Percentiles rank a stretch among this genome's conserved stretches.
phyloP scores from a whole-genome alignment of 2,329 filamentous ascomycete genomes.

The Phaeosphaeriaceae sp. region DNA sequence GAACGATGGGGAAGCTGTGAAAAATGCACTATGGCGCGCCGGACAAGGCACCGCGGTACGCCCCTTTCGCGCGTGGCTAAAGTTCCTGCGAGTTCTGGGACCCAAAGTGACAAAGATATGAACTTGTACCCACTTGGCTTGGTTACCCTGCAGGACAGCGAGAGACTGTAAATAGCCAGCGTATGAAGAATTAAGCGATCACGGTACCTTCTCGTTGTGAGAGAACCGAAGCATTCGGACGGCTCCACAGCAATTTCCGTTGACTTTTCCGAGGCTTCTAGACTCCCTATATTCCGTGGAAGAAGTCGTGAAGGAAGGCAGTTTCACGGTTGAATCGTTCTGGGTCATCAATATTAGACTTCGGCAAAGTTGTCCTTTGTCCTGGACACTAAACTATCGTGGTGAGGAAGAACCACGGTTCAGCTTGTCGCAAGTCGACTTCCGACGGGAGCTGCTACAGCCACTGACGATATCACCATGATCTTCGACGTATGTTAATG shows the following conservation, averaged over 20 bases:
- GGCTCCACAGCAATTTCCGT: not conserved
- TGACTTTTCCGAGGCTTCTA: not conserved
- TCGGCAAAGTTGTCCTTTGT: not conserved
- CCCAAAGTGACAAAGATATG: not conserved
- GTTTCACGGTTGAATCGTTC: not conserved
- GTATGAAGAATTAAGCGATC: too few species aligned
- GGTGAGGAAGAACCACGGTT: not conserved
- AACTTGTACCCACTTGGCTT: conserved; percentile 4
- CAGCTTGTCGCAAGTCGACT: not conserved
- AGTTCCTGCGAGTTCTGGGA: conserved; percentile 3
- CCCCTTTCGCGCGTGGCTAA: not conserved
- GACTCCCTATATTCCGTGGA: not conserved
- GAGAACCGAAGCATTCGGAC: too few species aligned
- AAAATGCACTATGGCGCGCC: not conserved
- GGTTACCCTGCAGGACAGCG: not conserved
- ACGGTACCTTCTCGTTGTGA: too few species aligned
- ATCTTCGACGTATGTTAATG: not conserved
- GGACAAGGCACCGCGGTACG: not conserved
- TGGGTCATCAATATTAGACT: not conserved
- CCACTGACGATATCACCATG: not conserved
- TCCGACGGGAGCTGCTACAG: too few species aligned
- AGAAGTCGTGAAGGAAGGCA: too few species aligned
- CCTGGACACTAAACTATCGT: not conserved
- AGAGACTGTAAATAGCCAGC: not conserved
- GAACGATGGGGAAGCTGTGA: too few species aligned